phyloP scores from a whole-genome alignment of 495 filamentous ascomycete genomes.

The Penicillium canescens region DNA sequence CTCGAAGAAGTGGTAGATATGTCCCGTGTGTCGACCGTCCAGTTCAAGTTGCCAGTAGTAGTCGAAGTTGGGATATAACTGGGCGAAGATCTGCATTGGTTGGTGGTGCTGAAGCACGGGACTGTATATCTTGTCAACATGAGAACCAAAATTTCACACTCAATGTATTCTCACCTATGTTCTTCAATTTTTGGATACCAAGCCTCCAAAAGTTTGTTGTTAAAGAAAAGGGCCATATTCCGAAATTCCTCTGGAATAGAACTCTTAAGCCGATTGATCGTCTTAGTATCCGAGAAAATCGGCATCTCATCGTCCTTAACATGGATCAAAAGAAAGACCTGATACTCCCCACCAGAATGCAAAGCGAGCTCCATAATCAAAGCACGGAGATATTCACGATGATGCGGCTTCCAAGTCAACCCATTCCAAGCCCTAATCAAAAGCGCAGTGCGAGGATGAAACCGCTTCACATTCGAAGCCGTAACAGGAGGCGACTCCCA shows the following conservation, averaged over 20 bases:
- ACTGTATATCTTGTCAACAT: slow-evolving; percentile 6
- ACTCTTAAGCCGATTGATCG: slow-evolving; percentile 46
- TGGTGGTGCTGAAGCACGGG: slow-evolving; percentile 32
- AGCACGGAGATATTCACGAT: slow-evolving; percentile 69
- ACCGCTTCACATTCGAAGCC: slow-evolving; percentile 7
- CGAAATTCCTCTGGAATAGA: slow-evolving; percentile 65
- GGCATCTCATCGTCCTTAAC: slow-evolving; percentile 59
- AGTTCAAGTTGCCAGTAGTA: slow-evolving; percentile 79
- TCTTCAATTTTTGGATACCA: slow-evolving; percentile 30
- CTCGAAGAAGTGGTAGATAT: slow-evolving; percentile 69
- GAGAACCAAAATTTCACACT: neutral
- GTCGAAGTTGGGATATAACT: slow-evolving; percentile 69
- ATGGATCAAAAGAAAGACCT: slow-evolving; percentile 74
- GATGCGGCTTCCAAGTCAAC: slow-evolving; percentile 68
- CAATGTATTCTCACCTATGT: slow-evolving; percentile 18
- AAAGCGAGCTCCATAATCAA: slow-evolving; percentile 73
- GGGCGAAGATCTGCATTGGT: slow-evolving; percentile 54
- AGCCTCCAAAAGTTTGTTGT: slow-evolving; percentile 35
- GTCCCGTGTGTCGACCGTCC: slow-evolving; percentile 69
- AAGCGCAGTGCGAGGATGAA: slow-evolving; percentile 59
- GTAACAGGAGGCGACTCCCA: neutral
- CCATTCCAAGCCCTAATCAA: slow-evolving; percentile 68
- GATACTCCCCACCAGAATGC: slow-evolving; percentile 73
- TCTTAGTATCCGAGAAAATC: slow-evolving; percentile 50
- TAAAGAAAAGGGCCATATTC: slow-evolving; percentile 69